These are phyloP conservation scores for Raffaelea ambrosiae DNA, from an alignment of 2,329 filamentous ascomycete species.

Conservation along the genomic window DNA sequence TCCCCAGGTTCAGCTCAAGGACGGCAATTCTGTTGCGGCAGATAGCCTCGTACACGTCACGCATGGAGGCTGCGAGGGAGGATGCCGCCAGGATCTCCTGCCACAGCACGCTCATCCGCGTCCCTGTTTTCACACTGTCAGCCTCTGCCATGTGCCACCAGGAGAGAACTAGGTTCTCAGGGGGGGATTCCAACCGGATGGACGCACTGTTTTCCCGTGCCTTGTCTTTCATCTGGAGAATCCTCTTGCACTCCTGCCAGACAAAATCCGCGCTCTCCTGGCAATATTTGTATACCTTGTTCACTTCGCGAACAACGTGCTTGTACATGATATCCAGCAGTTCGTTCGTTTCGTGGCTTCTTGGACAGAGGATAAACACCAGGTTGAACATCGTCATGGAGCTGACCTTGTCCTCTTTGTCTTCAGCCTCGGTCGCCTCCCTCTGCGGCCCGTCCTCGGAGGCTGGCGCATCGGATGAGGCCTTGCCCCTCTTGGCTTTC, in stretches of 20 bases:
- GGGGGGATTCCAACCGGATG: too few species aligned
- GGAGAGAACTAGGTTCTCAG: too few species aligned
- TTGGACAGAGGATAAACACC: conserved; percentile 82
- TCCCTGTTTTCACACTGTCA: conserved; percentile 24
- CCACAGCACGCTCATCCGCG: conserved; percentile 61
- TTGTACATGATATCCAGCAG: conserved; percentile 71
- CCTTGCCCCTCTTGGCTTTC: conserved; percentile 17
- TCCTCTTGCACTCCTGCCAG: conserved; percentile 80
- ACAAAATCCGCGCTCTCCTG: conserved; percentile 87
- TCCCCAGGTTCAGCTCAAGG: conserved; percentile 60
- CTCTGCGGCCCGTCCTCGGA: conserved; percentile 15
- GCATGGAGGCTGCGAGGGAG: conserved; percentile 73
- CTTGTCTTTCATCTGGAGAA: conserved; percentile 73
- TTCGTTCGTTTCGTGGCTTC: conserved; percentile 66
- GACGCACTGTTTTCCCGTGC: conserved; percentile 58
- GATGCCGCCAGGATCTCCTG: conserved; percentile 62
- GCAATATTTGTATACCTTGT: conserved; percentile 86
- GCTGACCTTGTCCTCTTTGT: conserved; percentile 52
- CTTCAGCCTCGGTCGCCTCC: conserved; percentile 22
- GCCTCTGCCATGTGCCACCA: neutral
- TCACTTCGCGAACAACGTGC: conserved; percentile 85
- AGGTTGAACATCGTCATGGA: conserved; percentile 97
- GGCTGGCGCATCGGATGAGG: conserved; percentile 11
- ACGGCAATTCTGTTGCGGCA: conserved; percentile 81
- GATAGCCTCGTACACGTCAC: conserved; percentile 72